Evolutionary conservation across 257 asterid species (phyloP), one percentile per base, ranked within the genome.

Genomic region (Nicotiana otophora): DNA sequence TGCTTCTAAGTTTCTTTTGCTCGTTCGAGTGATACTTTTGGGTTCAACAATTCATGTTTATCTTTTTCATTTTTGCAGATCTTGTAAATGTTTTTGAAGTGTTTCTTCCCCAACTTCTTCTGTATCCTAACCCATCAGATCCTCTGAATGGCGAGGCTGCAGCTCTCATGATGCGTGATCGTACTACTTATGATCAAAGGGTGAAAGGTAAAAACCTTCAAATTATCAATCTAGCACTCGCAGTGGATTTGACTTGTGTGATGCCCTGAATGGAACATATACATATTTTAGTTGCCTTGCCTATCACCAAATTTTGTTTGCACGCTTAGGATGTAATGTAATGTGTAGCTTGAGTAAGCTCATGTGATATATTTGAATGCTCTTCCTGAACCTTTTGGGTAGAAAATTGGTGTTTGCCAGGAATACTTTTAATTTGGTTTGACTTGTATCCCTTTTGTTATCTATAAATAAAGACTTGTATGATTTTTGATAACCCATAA

Each of bases 131-230:
- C 85, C 94, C 98, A 39, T 92, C 98, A 16, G 98, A 95, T 83
- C 98, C 98, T 74, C 84, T 95, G 86, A 95, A 95, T 83, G 95
- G 93, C n/a, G 98, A 93, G 63, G 98, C 98, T 55, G 98, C 98
- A 46, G 94, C 98, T 81, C 85, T 93, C 42, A 92, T 95, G 96
- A 92, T 95, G 97, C 96, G 96, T 17, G 98, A 95, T 82, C 90
- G 91, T 63, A 42, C 36, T 83, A 85, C 91, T 64, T 95, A 92
- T 87, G 98, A 95, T 2, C 92, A 87, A 81, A 90, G 84, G 88
- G 96, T 95, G 63, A 93, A 93, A 93, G 98, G 98, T 95, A 92
- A 51, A 55, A 62, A 78, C 30, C 72, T 83, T 19, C 66, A 57
- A 81, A 68, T 48, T 82, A 34, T 51, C 80, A 51, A 74, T 74